These are phyloP conservation scores for Setaria viridis DNA, from an alignment of 202 grass and related monocot species.

Conservation along the genomic window DNA sequence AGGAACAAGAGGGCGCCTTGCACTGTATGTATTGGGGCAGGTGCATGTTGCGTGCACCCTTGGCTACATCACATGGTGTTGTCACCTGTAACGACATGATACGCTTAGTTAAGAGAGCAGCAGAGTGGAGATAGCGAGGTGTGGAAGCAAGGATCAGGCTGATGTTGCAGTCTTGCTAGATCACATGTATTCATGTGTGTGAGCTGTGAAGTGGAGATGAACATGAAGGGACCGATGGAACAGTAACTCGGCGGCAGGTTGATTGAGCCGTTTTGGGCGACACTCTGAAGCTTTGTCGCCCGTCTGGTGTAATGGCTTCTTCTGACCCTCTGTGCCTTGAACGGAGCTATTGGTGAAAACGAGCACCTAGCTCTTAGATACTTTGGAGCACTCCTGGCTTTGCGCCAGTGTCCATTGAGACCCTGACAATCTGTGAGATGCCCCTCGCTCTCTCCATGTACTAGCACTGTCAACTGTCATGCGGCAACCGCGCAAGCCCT, in stretches of 20 bases:
- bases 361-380: not conserved
- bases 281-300: not conserved
- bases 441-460: not conserved
- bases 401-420: not conserved
- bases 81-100: constrained; percentile 50
- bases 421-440: constrained; percentile 37
- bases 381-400: not conserved
- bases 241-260: not conserved
- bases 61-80: constrained; percentile 44
- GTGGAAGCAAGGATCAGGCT: constrained; percentile 31
- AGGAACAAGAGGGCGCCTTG: constrained; percentile 1
- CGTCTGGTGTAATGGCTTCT: not conserved
- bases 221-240: not conserved
- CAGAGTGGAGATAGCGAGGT: constrained; percentile 30
- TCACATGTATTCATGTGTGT: not conserved
- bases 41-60: constrained; percentile 51
- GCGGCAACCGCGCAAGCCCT: not conserved
- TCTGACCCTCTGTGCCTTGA: not conserved
- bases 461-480: not conserved
- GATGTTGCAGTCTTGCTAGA: not conserved
- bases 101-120: constrained; percentile 17
- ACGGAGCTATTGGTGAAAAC: not conserved
- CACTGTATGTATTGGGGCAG: not conserved
- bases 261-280: not conserved
- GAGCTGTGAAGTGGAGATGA: not conserved